Evolutionary conservation across 1,139 yeast genomes (phyloP), one percentile per base, ranked within the genome.

Genomic region (Diutina scorzettiae): DNA sequence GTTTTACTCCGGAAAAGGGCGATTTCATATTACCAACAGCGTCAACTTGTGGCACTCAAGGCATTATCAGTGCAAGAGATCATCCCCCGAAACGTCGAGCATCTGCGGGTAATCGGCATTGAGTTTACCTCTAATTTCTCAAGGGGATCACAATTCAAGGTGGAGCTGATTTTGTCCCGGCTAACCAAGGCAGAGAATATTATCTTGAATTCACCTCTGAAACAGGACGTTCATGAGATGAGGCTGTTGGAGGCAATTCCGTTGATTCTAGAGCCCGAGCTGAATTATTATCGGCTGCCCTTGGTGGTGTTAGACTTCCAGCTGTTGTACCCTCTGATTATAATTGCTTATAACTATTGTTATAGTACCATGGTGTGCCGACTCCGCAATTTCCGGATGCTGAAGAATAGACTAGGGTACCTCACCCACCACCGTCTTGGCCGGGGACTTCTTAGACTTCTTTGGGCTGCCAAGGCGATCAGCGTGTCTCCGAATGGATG

Each of bases 141-240:
- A 44, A 64, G 98, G 47, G 98, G 98, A 0, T 87, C 97, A 0
- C 98, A 91, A 53, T 91, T 71, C 55, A 89, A 85, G 54, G 96
- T 91, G 3, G 98, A 91, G 54, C 83, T 96, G 0, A 70, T 89
- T 36, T 59, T 91, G 49, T 60, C 76, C 4, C 62, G 98, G 44
- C 62, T 91, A 20, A 73, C 93, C 27, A 86, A 86, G 52, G 66
- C 76, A 8, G 95, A 87, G 55, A 81, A 81, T 53, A 75, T 72
- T 43, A 57, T 91, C 36, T 57, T 87, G 45, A 63, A 81, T 19
- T 84, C 96, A 0, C 96, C 98, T 0, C 77, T 86, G 28, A 81
- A 82, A 52, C 65, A 70, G 41, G 86, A 86, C 47, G 96, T 91
- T 0, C 84, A 83, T 52, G 73, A 78, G 43, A 95, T 89, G 70